Base-by-base conservation (phyloP, 2,329 filamentous ascomycete genomes). In the Claviceps pazoutovae region DNA sequence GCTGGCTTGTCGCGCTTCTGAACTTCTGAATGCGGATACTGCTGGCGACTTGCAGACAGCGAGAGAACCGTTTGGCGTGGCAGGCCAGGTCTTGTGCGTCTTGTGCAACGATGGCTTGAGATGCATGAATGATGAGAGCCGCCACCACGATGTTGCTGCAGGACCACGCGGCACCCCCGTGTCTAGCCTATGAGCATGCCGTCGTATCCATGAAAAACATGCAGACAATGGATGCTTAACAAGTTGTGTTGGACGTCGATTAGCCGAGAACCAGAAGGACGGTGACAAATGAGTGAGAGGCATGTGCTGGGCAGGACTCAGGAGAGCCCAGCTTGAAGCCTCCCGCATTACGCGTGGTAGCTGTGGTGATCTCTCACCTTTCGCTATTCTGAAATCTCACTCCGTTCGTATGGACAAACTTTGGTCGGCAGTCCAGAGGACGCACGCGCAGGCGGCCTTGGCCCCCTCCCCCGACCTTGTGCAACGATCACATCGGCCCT, bases 201-300 rank as follows among this genome's bases (percentile, higher is more conserved):
- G 49, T 37, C 49, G 36, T 48, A 44, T 47, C 49, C 36, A 37
- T 49, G 46, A n/a, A 26, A 37, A 26, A 34, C 23, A 43, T 53
- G 51, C 49, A 49, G 44, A 42, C 13, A 21, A 51, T 42, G 49
- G 19, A 46, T 46, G 23, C 39, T n/a, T 37, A 19, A 42, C 49
- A 38, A 42, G 43, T n/a, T 51, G 30, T 37, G 14, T 51, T 39
- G 45, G 44, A 45, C 36, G n/a, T 39, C 34, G 38, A 17, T 47
- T 53, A 53, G 47, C 51, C 49, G 52, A 53, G 52, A 44, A 44
- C 50, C n/a, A 48, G 48, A 53, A 51, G 45, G 52, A 45, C 52
- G 48, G 46, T 53, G 52, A 48, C 51, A 34, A 34, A 34, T 34
- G 8, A 34, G 17, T 34, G 8, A 19, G 2, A 46, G 11, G 44